phyloP scores from a whole-genome alignment of 805 yeast genomes.

The Suhomyces kilbournensis region DNA sequence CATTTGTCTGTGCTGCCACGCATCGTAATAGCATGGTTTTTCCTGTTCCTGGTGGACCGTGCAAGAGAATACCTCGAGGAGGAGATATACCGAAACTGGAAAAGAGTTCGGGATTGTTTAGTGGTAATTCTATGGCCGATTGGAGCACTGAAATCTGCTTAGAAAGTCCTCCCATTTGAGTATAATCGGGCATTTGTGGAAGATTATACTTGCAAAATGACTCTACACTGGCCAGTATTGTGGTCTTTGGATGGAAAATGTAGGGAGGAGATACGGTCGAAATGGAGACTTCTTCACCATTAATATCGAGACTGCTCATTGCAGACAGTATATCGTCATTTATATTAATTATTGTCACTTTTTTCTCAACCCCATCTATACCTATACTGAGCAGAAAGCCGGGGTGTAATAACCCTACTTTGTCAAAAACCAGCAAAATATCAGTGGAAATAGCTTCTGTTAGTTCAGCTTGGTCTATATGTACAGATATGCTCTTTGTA shows the following conservation, averaged over 20 bases:
- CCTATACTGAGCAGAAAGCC: constrained; percentile 41
- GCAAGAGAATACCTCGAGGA: constrained; percentile 87
- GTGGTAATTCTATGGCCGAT: constrained; percentile 74
- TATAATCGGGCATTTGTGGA: constrained; percentile 46
- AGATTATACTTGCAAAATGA: constrained; percentile 39
- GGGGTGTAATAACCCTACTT: constrained; percentile 60
- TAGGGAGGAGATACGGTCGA: constrained; percentile 46
- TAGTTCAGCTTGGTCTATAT: not conserved
- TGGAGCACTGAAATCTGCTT: constrained; percentile 60
- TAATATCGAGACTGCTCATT: constrained; percentile 34
- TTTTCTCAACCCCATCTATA: constrained; percentile 16
- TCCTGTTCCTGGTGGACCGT: constrained; percentile 98
- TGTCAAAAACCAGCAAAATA: constrained; percentile 44
- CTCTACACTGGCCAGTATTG: no score
- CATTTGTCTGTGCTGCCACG: constrained; percentile 72
- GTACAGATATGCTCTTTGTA: constrained; percentile 20
- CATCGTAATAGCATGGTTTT: constrained; percentile 85
- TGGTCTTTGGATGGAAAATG: constrained; percentile 34
- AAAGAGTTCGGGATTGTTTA: constrained; percentile 73
- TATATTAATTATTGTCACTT: constrained; percentile 15
- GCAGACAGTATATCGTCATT: constrained; percentile 34
- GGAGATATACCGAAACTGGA: constrained; percentile 86
- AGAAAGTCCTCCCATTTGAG: constrained; percentile 73
- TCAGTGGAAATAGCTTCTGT: constrained; percentile 19
- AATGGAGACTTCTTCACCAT: constrained; percentile 7